These are phyloP conservation scores for Podila epigama DNA, from an alignment of 192 early-diverging fungal species.

Conservation along the genomic window DNA sequence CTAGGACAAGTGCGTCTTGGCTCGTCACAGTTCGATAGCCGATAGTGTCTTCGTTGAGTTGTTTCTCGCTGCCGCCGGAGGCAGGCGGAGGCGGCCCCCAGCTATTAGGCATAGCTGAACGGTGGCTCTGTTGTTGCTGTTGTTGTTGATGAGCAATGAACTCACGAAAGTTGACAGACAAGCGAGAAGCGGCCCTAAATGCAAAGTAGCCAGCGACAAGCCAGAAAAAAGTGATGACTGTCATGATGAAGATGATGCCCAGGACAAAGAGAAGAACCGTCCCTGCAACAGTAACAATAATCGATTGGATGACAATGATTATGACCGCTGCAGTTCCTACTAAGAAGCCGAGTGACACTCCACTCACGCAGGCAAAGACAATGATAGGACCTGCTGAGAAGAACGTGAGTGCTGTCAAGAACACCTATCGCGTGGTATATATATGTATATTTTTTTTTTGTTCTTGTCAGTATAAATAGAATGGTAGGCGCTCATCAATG, in stretches of 20 bases:
- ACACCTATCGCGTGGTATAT: slow-evolving; percentile 12
- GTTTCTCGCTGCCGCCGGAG: too few relatives aligned
- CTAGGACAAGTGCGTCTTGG: background rate
- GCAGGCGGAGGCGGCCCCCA: too few relatives aligned
- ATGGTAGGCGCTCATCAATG: too few relatives aligned
- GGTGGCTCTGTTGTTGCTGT: background rate
- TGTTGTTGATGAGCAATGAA: too few relatives aligned
- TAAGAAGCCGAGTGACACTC: slow-evolving; percentile 25
- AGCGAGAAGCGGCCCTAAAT: slow-evolving; percentile 5
- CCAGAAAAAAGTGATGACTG: slow-evolving; percentile 23
- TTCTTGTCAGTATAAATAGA: too few relatives aligned
- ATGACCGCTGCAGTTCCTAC: slow-evolving; percentile 8
- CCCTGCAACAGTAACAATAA: slow-evolving; percentile 27
- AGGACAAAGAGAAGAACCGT: slow-evolving; percentile 20
- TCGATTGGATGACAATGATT: slow-evolving; percentile 27
- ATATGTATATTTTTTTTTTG: too few relatives aligned
- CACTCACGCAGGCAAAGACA: slow-evolving; percentile 29
- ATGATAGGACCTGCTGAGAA: slow-evolving; percentile 26
- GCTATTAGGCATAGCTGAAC: too few relatives aligned
- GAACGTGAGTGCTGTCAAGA: slow-evolving; percentile 11
- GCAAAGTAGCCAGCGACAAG: slow-evolving; percentile 14
- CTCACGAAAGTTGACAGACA: slow-evolving; percentile 2
- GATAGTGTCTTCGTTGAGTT: too few relatives aligned
- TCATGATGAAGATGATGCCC: slow-evolving; percentile 26
- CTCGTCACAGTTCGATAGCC: background rate